These are phyloP conservation scores for Globisporangium canariense DNA, from an alignment of 352 stramenopile species.

Conservation along the genomic window DNA sequence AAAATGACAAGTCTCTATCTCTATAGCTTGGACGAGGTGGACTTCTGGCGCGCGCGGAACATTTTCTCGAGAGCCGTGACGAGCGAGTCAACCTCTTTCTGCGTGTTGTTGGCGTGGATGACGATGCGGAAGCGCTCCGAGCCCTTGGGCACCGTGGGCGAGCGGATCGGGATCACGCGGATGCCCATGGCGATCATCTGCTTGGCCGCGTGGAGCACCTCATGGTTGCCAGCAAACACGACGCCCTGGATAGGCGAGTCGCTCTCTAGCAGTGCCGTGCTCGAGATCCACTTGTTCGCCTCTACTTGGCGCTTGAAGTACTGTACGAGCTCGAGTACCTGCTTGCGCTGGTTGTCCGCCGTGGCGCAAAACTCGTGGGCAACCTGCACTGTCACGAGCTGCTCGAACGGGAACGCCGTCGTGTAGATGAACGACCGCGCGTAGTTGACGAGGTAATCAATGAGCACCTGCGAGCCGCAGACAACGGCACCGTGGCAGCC, in stretches of 20 bases:
- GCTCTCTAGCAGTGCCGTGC: constrained; percentile 50
- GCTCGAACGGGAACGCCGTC: constrained; percentile 91
- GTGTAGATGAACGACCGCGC: constrained; percentile 97
- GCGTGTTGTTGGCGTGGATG: constrained; percentile 93
- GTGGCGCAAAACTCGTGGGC: constrained; percentile 86
- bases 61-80: constrained; percentile 42
- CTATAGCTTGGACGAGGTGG: constrained; percentile 27
- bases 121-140: constrained; percentile 95
- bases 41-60: constrained; percentile 26
- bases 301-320: constrained; percentile 77
- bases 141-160: constrained; percentile 93
- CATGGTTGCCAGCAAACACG: constrained; percentile 89
- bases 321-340: constrained; percentile 52
- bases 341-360: constrained; percentile 33
- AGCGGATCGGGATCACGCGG: constrained; percentile 93
- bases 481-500: constrained; percentile 95
- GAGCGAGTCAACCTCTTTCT: constrained; percentile 79
- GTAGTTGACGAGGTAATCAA: constrained; percentile 97
- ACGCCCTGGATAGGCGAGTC: constrained; percentile 94
- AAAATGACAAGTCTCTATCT: background rate
- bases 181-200: constrained; percentile 70
- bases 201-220: constrained; percentile 75
- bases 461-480: constrained; percentile 85
- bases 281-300: constrained; percentile 34
- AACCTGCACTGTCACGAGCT: constrained; percentile 87